Conservation (phyloP, 208 protist species). For the Wallacemonas collosoma region DNA sequence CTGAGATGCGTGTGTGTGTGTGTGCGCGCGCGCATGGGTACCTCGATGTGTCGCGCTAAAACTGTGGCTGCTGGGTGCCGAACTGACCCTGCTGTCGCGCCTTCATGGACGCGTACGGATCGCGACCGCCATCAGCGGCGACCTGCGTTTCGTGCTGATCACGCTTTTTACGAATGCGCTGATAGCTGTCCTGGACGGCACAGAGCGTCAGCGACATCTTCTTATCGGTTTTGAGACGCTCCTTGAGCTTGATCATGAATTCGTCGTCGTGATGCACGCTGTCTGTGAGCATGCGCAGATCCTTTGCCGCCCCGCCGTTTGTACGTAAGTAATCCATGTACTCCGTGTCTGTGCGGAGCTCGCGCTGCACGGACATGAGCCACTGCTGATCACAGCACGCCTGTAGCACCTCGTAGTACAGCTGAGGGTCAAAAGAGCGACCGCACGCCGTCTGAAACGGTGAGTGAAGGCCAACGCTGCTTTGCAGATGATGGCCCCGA, state of each 20-base stretch:
- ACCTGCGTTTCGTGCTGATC: slow-evolving; percentile 80
- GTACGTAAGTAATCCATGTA: slow-evolving; percentile 71
- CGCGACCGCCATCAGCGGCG: slow-evolving; percentile 71
- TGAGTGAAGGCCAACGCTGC: slow-evolving; percentile 68
- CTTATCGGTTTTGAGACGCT: slow-evolving; percentile 68
- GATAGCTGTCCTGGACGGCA: slow-evolving; percentile 84
- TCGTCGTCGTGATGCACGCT: slow-evolving; percentile 74
- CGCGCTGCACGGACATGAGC: slow-evolving; percentile 82
- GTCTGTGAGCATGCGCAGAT: slow-evolving; percentile 64
- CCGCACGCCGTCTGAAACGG: slow-evolving; percentile 77
- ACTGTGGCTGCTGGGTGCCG: slow-evolving; percentile 53
- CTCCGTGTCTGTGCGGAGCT: slow-evolving; percentile 70
- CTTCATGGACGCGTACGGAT: slow-evolving; percentile 77
- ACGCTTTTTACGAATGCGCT: slow-evolving; percentile 76
- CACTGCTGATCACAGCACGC: slow-evolving; percentile 86
- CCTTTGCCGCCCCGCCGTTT: slow-evolving; percentile 72
- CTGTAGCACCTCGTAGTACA: slow-evolving; percentile 86
- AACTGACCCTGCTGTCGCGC: slow-evolving; percentile 57
- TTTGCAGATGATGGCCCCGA: slow-evolving; percentile 75
- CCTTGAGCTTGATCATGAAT: slow-evolving; percentile 77
- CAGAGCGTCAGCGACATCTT: slow-evolving; percentile 82
- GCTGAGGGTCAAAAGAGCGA: slow-evolving; percentile 73
- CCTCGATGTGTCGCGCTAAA: slow-evolving; percentile 25
- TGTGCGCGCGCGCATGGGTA: neutral
- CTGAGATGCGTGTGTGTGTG: neutral